phyloP scores from a whole-genome alignment of 495 filamentous ascomycete genomes.

The Neurospora sp. region DNA sequence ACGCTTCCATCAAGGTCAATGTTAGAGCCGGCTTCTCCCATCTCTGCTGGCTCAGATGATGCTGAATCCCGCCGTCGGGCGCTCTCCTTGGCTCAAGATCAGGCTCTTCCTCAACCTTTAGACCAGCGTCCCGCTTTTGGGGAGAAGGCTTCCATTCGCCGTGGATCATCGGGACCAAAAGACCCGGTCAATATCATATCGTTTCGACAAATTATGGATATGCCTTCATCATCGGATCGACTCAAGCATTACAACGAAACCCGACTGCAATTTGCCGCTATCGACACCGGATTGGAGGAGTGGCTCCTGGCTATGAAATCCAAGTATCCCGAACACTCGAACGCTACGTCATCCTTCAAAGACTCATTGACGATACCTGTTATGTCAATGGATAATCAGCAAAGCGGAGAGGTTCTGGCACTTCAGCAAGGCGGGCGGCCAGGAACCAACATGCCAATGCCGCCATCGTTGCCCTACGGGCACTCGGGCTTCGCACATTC shows the following conservation, averaged over 20 bases:
- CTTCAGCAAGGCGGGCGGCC: slow-evolving; percentile 28
- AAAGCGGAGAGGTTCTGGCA: slow-evolving; percentile 1
- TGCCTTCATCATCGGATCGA: slow-evolving; percentile 51
- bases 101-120: slow-evolving; percentile 22
- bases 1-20: slow-evolving; percentile 18
- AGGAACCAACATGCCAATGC: slow-evolving; percentile 18
- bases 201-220: slow-evolving; percentile 64
- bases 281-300: slow-evolving; percentile 62
- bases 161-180: not conserved
- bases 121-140: slow-evolving; percentile 31
- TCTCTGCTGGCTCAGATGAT: slow-evolving; percentile 18
- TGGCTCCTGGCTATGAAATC: slow-evolving; percentile 52
- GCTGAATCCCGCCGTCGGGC: slow-evolving; percentile 4
- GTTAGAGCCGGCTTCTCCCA: slow-evolving; percentile 27
- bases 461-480: slow-evolving; percentile 13
- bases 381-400: slow-evolving; percentile 23
- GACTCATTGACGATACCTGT: slow-evolving; percentile 10
- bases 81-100: slow-evolving; percentile 35
- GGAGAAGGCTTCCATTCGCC: not conserved
- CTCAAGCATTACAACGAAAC: slow-evolving; percentile 61
- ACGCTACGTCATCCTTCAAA: slow-evolving; percentile 16
- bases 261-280: slow-evolving; percentile 55
- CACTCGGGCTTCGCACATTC: slow-evolving; percentile 26
- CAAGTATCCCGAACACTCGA: slow-evolving; percentile 26
- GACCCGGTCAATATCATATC: slow-evolving; percentile 35